Base-by-base conservation (phyloP, 2,329 filamentous ascomycete species). In the Fusarium duplospermum region DNA sequence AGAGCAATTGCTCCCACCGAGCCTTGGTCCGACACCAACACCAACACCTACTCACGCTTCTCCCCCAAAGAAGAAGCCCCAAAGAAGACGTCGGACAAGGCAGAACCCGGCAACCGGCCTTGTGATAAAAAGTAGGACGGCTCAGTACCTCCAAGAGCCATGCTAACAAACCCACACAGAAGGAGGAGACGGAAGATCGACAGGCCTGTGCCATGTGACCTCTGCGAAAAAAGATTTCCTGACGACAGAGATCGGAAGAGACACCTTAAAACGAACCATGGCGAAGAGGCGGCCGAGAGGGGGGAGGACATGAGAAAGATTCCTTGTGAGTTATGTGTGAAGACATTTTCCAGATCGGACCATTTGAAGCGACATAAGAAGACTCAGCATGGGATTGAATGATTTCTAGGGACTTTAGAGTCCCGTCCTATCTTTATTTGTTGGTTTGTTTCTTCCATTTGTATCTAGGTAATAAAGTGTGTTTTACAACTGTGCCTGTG, bases 121-220 rank as follows among this genome's bases (percentile, higher is more conserved):
- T 70, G 70, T 52, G 70, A 72, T 69, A 16, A 67, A 16, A 73
- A 52, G 70, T 67, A 38, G 36, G 31, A 5, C 11, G 2, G n/a
- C 31, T 6, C 9, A 14, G 7, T 2, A 18, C 2, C 3, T 22
- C 10, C 2, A 3, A 4, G 3, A 4, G 0, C 3, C 6, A 0
- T 24, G 16, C 57, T 72, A 9, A 72, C 22, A 24, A 35, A 9
- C 6, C 3, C 7, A 4, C 9, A 7, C 16, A 73, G 70, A 58
- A 72, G 31, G 27, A 6, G 24, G 10, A 33, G 45, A 7, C 57
- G 70, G 8, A 72, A 67, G 33, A n/a, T 33, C 27, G 38, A 72
- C 6, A 73, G 62, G 35, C 62, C 62, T 11, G 66, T 50, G 18
- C 22, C 31, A 29, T 72, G 70, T 18, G 10, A 14, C 18, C n/a